Evolutionary conservation across 257 asterid genomes (phyloP), one percentile per base, ranked within the genome.

Genomic region (Jasminum sambac): DNA sequence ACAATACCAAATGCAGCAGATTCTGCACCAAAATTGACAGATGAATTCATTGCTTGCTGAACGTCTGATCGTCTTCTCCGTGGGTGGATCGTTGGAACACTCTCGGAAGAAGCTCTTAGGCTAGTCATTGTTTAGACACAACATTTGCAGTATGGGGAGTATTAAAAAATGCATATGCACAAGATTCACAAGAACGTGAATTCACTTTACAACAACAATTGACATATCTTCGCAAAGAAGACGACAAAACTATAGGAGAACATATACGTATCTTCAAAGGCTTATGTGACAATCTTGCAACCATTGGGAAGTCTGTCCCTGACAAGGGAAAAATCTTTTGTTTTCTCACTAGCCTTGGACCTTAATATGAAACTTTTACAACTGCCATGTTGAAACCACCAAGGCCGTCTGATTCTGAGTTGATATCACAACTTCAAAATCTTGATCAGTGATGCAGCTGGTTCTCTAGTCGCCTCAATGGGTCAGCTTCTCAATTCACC

Each of bases 331-430:
- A 58, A 8, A 43, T 59, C 0, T 70, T 58, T 19, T 70, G 5
- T 11, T 41, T 72, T 19, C 40, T 63, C 3, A 34, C 70, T 1
- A 50, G 70, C 24, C 70, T 72, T 37, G 55, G 40, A 2, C 70
- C 57, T 1, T 39, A 62, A 61, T 72, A 26, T 63, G 70, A 72
- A 24, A 17, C 70, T 6, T 72, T 72, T 25, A 43, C 64, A 0
- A 72, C 70, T 6, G 30, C 64, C 0, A 63, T 72, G 55, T n/a
- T 72, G 11, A 71, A 71, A 23, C 75, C 62, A 30, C 75, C 68
- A 13, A 6, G 17, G 26, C 60, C 61, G 5, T 2, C 69, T 6
- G 41, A 71, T 17, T 16, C 37, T 34, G 50, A 71, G 21, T 2
- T 71, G 11, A 39, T 63, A 17, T 69, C 66, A 4, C 63, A 26